phyloP scores from a whole-genome alignment of 2,329 filamentous ascomycete species.

The Stachybotrys echinatus region DNA sequence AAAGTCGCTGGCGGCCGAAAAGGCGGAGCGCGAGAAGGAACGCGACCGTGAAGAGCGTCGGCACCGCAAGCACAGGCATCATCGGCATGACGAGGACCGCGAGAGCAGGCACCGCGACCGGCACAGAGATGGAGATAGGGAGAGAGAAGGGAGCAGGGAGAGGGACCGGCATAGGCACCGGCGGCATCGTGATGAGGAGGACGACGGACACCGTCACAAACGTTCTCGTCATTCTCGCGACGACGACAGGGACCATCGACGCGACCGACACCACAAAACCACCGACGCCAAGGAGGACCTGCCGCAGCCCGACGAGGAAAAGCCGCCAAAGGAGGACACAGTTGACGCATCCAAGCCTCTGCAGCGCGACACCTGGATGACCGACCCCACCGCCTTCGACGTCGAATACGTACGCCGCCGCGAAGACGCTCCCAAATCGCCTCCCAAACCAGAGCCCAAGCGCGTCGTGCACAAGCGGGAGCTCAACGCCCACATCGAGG shows the following conservation, averaged over 20 bases:
- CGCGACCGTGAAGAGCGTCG: conserved; percentile 31
- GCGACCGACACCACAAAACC: conserved; percentile 29
- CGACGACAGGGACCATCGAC: conserved; percentile 34
- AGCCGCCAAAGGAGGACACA: conserved; percentile 20
- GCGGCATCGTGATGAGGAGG: conserved; percentile 30
- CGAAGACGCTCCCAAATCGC: conserved; percentile 48
- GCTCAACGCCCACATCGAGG: conserved; percentile 63
- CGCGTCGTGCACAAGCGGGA: conserved; percentile 75
- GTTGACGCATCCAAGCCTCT: conserved; percentile 27
- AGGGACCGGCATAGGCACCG: conserved; percentile 21
- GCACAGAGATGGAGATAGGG: conserved; percentile 16
- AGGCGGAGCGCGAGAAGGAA: conserved; percentile 45
- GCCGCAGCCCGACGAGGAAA: conserved; percentile 46
- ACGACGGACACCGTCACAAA: conserved; percentile 56
- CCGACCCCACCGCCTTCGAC: conserved; percentile 73
- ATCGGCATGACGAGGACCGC: conserved; percentile 37
- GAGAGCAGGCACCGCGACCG: conserved; percentile 32
- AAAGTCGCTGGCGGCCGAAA: conserved; percentile 64
- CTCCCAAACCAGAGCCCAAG: conserved; percentile 54
- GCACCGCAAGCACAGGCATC: conserved; percentile 37
- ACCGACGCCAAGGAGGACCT: conserved; percentile 45
- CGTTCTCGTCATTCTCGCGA: conserved; percentile 48
- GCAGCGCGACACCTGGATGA: conserved; percentile 91
- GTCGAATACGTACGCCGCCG: conserved; percentile 74
- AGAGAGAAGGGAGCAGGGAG: conserved; percentile 2